Conservation (phyloP, 805 yeast genomes). For the Torulaspora franciscae region DNA sequence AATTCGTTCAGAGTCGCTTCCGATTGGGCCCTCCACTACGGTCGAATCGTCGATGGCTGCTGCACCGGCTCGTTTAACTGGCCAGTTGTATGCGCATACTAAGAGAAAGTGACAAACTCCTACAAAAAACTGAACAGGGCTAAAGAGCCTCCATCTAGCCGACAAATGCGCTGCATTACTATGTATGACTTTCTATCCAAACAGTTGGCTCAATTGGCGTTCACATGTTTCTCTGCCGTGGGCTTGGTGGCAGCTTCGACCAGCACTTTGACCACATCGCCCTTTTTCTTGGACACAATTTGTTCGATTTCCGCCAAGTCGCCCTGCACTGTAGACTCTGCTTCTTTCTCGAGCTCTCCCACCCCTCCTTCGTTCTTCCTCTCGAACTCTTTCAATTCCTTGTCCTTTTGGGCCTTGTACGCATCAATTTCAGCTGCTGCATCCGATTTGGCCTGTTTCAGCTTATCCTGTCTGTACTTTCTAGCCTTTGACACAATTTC, state of each 20-base stretch:
- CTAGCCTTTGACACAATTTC: slow-evolving; percentile 91
- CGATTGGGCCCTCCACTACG: neutral
- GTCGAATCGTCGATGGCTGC: neutral
- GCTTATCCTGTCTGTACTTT: slow-evolving; percentile 65
- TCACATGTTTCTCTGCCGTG: slow-evolving; percentile 75
- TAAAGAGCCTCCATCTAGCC: neutral
- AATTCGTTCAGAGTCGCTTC: slow-evolving; percentile 1
- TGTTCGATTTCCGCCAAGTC: slow-evolving; percentile 68
- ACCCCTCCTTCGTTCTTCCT: slow-evolving; percentile 62
- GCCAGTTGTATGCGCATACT: slow-evolving; percentile 2
- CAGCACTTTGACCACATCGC: slow-evolving; percentile 65
- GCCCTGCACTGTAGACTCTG: slow-evolving; percentile 64
- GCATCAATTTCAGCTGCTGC: slow-evolving; percentile 85
- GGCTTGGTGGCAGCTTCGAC: slow-evolving; percentile 77
- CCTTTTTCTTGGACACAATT: slow-evolving; percentile 57
- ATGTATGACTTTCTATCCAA: slow-evolving; percentile 1
- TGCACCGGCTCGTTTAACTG: slow-evolving; percentile 3
- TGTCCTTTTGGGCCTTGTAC: slow-evolving; percentile 79
- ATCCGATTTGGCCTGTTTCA: slow-evolving; percentile 91
- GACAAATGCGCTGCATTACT: neutral
- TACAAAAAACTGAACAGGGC: neutral
- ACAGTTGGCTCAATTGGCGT: slow-evolving; percentile 41
- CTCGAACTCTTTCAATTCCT: slow-evolving; percentile 70
- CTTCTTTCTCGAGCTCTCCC: slow-evolving; percentile 54
- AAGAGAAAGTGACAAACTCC: neutral